phyloP scores from a whole-genome alignment of 2,329 filamentous ascomycete genomes.

The Colletotrichum tamarilloi region DNA sequence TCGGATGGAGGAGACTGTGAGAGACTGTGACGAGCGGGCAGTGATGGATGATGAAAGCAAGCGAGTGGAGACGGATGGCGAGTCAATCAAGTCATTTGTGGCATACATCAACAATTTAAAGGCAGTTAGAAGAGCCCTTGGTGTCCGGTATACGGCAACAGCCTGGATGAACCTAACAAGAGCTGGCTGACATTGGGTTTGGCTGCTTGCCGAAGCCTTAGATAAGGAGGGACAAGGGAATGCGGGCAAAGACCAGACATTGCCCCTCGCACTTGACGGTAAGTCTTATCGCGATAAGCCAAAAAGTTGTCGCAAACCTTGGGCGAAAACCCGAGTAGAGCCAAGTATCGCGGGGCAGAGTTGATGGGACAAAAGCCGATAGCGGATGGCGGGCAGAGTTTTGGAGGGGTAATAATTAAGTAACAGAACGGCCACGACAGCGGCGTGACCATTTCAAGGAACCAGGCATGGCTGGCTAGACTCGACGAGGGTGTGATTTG shows the following conservation, averaged over 20 bases:
- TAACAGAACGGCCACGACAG: constrained; percentile 30
- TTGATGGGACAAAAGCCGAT: constrained; percentile 41
- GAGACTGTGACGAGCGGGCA: constrained; percentile 27
- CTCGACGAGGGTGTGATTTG: neutral
- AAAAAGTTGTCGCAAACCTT: neutral
- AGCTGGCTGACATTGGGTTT: constrained; percentile 25
- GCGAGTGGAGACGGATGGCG: constrained; percentile 33
- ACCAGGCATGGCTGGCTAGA: constrained; percentile 28
- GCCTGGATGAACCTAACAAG: constrained; percentile 4
- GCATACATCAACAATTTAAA: neutral
- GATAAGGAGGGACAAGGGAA: constrained; percentile 30
- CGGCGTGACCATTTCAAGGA: constrained; percentile 23
- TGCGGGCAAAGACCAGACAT: constrained; percentile 16
- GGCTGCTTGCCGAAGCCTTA: constrained; percentile 3
- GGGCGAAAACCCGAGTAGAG: neutral
- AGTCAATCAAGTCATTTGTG: constrained; percentile 32
- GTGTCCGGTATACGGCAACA: constrained; percentile 2
- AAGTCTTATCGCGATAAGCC: constrained; percentile 21
- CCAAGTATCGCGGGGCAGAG: constrained; percentile 4
- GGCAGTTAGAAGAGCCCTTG: constrained; percentile 14
- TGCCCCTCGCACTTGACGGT: constrained; percentile 1
- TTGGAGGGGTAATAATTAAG: constrained; percentile 39
- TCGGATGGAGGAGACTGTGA: constrained; percentile 15
- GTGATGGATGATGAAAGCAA: constrained; percentile 34
- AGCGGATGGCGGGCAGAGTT: constrained; percentile 28